Evolutionary conservation across 148 eudicot species (phyloP), one percentile per base, ranked within the genome.

Genomic region (Rhododendron vialii): DNA sequence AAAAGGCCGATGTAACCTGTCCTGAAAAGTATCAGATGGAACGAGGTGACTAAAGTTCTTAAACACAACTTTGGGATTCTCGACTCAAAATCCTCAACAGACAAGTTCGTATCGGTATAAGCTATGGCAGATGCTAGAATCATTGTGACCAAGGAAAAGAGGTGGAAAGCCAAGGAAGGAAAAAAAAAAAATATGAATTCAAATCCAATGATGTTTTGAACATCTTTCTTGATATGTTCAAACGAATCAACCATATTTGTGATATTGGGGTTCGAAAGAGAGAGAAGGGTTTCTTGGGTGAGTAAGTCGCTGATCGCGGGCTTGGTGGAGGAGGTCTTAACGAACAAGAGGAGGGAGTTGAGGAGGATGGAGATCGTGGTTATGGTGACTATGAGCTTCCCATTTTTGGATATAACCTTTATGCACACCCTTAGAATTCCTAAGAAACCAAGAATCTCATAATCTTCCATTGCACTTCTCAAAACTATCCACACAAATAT

Each of bases 391-490:
- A 89, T 82, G 74, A 84, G 81, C 79, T 77, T 84, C 26, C 86
- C 84, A 82, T 89, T 87, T 82, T 89, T 82, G 36, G 87, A 45
- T 14, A 89, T 50, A 65, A 82, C 20, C 55, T 84, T 77, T 43
- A 78, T 9, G 24, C 84, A 82, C 83, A 69, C 89, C 30, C 61
- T 84, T 18, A 89, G 82, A 83, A 89, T 85, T 20, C 20, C 69
- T 35, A 87, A 36, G 48, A 81, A 83, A 12, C 87, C 78, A 75
- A 38, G 71, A 43, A 53, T 7, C 50, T 81, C 83, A 83, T 8
- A 35, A 4, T 28, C 55, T 17, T 12, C 69, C 86, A 84, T 84
- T 13, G 24, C 65, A 80, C 7, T 78, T 36, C 24, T 75, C 47
- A 13, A 69, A 71, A 30, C 76, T 13, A 71, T 13, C 30, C 3